Base-by-base conservation (phyloP, 257 asterid genomes). In the Fraxinus excelsior region DNA sequence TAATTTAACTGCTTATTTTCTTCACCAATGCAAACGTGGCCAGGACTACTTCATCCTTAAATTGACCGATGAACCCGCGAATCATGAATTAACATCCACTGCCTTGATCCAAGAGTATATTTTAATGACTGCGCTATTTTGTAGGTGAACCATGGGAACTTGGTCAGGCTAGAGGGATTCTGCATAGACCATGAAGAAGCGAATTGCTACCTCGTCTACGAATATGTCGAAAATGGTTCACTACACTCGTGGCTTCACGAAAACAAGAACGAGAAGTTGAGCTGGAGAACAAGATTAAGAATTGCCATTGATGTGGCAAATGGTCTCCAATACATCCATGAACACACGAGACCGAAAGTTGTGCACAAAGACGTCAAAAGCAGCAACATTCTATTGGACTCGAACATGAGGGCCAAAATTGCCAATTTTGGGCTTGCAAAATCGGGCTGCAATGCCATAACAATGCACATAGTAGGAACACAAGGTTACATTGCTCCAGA, bases 401-500 rank as follows among this genome's bases (percentile, higher is more conserved):
- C 97, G 10, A 91, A 74, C 85, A 91, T 93, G 98, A 70, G 98
- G 10, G 99, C 98, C 77, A 93, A 96, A 72, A 90, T 93, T 9
- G 97, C 97, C 12, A 93, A 96, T 86, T 96, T 96, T 1, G 99
- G 99, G 25, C 86, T 96, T 0, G 98, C 98, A 0, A 91, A 89
- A 76, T 90, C 98, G 0, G 99, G 99, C 6, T 85, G 90, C 92
- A 96, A 96, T 21, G 98, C 99, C 76, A 90, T 96, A 77, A 93
- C 99, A 2, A 93, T 89, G 97, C 98, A 96, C 90, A 93, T 93
- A 38, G 99, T 93, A 0, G 99, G 99, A 26, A 91, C 97, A 2
- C 97, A 96, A 46, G 99, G 99, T 34, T 91, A 93, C 88, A 89
- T 96, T 2, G 88, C 98, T 35, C 97, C 97, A 0, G 97, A 96